Evolutionary conservation across 306 rosid species (phyloP), one percentile per base, ranked within the genome.

Genomic region (Cucumis hystrix): DNA sequence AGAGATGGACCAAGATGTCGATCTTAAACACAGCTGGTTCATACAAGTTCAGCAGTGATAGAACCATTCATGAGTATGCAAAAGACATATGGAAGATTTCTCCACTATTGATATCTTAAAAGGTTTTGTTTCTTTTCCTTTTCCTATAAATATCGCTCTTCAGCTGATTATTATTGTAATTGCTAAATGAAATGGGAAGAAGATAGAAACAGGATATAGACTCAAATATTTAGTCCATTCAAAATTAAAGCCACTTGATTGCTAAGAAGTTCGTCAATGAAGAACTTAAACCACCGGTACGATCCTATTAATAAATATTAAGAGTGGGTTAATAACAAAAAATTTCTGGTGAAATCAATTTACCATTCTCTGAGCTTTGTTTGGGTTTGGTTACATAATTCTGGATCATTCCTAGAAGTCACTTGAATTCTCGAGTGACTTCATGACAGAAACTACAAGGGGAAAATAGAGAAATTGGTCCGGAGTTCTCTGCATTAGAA

Each of bases 11-110:
- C 56, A 87, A 83, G 83, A 96, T 96, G 98, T 88, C 98, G 69
- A 96, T 96, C 80, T 82, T 92, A 87, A 96, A 92, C 61, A 92
- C 99, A 60, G 97, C 99, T 17, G 98, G 98, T 57, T 96, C 98
- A 6, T 71, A 64, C 90, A 95, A 90, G 96, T 95, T 95, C 60
- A 96, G 99, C 91, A 92, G 99, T 64, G 97, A 96, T 87, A 88
- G 98, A 78, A 96, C 97, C 40, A 96, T 96, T 79, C 96, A 86
- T 55, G 97, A 96, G 83, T 96, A 96, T 79, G 97, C 99, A 6
- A 76, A 84, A 52, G 96, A 92, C 76, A 96, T 95, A 81, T 95
- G 97, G 98, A 87, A 87, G 86, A 88, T 91, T 69, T 75, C 87
- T 75, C 96, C 99, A 61, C 88, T 82, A 51, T 73, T 82, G 69